Evolutionary conservation across 106 monocot genomes (phyloP).

Genomic region (Narthecium ossifragum): DNA sequence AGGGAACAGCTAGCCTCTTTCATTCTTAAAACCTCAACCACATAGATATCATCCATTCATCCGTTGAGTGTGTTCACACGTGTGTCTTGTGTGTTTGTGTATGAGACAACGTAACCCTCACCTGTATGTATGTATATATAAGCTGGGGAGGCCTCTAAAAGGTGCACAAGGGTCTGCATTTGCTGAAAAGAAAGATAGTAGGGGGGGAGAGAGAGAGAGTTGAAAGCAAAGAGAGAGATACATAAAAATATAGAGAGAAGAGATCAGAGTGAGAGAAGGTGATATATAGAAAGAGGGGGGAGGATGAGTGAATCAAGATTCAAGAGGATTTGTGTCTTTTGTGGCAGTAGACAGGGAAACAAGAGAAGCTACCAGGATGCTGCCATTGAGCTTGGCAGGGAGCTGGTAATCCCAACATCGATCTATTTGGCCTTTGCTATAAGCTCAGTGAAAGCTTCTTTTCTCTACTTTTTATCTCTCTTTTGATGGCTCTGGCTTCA

Average conservation of each 20-base stretch:
- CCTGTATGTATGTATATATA: neutral
- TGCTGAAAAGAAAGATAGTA: neutral
- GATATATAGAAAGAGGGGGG: neutral
- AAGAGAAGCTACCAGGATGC: slow-evolving; percentile 84
- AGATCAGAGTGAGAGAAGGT: slow-evolving; percentile 24
- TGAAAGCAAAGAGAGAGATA: neutral
- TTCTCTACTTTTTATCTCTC: neutral
- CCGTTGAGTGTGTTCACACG: no score
- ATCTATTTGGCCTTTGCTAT: slow-evolving; percentile 4
- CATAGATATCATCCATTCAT: no score
- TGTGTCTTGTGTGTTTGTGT: neutral
- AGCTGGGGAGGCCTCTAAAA: neutral
- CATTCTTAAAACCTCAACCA: no score
- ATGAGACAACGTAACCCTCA: neutral
- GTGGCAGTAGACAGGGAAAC: slow-evolving; percentile 81
- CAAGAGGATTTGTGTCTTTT: slow-evolving; percentile 81
- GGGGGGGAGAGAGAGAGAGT: neutral
- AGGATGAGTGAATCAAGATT: slow-evolving; percentile 35
- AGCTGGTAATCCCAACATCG: no score
- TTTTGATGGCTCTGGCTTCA: neutral
- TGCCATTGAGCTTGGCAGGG: slow-evolving; percentile 63
- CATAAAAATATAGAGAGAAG: neutral
- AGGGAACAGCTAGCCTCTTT: no score
- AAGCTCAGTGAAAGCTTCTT: neutral
- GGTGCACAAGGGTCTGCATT: neutral